These are phyloP conservation scores for Penicillium subrubescens DNA, from an alignment of 495 filamentous ascomycete genomes.

Conservation along the genomic window DNA sequence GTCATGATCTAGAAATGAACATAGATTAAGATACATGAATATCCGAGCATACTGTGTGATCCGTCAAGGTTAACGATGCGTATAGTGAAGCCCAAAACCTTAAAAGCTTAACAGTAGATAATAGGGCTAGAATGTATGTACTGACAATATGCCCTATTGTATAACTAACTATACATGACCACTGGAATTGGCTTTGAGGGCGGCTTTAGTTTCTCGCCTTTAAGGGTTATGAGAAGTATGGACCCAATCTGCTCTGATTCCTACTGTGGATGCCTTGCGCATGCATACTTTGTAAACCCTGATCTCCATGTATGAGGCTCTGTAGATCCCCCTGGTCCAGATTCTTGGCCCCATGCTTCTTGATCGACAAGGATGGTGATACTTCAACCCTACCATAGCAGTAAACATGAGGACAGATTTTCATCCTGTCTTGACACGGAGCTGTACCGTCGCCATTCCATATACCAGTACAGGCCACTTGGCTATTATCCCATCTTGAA, in stretches of 20 bases:
- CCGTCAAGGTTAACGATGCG: background rate
- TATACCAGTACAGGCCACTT: constrained; percentile 4
- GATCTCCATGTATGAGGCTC: constrained; percentile 7
- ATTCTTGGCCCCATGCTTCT: constrained; percentile 10
- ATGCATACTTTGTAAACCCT: constrained; percentile 1
- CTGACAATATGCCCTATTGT: background rate
- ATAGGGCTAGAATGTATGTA: too few relatives aligned
- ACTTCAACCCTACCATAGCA: background rate
- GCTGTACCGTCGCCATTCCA: too few relatives aligned
- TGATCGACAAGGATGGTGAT: background rate
- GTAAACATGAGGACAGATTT: background rate
- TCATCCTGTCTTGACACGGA: background rate
- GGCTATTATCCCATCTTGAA: background rate
- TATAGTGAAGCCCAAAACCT: background rate
- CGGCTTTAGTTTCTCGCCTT: background rate
- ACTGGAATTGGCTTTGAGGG: background rate
- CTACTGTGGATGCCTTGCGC: background rate
- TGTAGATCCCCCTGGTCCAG: constrained; percentile 20
- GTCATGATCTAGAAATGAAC: background rate
- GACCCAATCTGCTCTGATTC: background rate
- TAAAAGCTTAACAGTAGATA: background rate
- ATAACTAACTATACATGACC: background rate
- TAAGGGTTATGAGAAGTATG: too few relatives aligned
- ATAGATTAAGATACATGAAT: background rate
- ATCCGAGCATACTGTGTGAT: background rate